Conservation (phyloP, 2,329 filamentous ascomycete genomes). For the Stemphylium vesicarium region DNA sequence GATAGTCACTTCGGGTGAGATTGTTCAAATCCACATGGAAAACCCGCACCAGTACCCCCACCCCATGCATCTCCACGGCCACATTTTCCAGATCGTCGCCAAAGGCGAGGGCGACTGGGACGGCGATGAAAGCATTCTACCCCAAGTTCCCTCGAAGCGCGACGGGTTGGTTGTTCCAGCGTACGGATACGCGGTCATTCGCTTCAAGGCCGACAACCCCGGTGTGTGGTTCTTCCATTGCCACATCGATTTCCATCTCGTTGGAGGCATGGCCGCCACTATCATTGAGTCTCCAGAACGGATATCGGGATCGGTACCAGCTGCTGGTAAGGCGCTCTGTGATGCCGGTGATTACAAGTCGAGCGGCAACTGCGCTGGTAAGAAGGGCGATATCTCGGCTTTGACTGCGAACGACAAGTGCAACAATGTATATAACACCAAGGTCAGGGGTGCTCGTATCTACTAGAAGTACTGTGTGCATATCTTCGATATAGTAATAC, state of each 20-base stretch:
- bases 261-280: constrained; percentile 36
- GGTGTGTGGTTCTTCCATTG: constrained; percentile 51
- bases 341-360: constrained; percentile 3
- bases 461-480: background rate
- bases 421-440: constrained; percentile 37
- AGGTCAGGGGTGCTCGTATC: constrained; percentile 1
- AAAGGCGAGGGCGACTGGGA: constrained; percentile 41
- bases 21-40: constrained; percentile 52
- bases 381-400: constrained; percentile 18
- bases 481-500: too few species aligned
- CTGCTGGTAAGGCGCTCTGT: constrained; percentile 22
- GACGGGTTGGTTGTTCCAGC: constrained; percentile 39
- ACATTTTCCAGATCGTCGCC: constrained; percentile 63
- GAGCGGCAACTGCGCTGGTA: constrained; percentile 33
- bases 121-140: constrained; percentile 19
- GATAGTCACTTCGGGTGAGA: constrained; percentile 38
- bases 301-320: constrained; percentile 18
- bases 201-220: constrained; percentile 60
- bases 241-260: constrained; percentile 42
- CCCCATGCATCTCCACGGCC: constrained; percentile 53
- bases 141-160: constrained; percentile 33
- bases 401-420: constrained; percentile 27
- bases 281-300: constrained; percentile 40
- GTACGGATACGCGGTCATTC: constrained; percentile 53
- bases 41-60: constrained; percentile 36